Base-by-base conservation (phyloP, 1,139 yeast genomes). In the Debaryomyces sp. region DNA sequence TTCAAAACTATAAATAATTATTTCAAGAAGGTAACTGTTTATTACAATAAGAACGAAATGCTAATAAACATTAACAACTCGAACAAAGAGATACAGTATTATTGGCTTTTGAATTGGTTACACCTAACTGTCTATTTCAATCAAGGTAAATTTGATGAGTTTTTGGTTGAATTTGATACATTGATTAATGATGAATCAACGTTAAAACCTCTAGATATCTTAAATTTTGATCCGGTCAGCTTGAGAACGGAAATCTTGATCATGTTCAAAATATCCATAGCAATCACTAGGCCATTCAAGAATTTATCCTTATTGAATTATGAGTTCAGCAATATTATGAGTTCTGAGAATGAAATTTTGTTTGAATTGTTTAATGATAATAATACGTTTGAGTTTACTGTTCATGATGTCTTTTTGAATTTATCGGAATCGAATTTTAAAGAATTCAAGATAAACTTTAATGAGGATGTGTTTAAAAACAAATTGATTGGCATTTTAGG, bases 241-340 rank as follows among this genome's bases (percentile, higher is more conserved):
- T 47, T 69, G 43, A 56, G 56, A 43, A 49, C 64, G 3, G 61
- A 59, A 41, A 50, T 70, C 6, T 49, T 70, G 23, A 50, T 59
- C 5, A 58, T 68, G 63, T 63, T 61, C 46, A 63, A 63, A 5
- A 54, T 69, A 8, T 64, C 64, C 3, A 52, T 62, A 26, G 54
- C 71, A 1, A 62, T 68, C 10, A 47, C 64, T 10, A 61, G 63
- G 45, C 71, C 76, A 5, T 70, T 69, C 53, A 63, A 60, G 40
- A 60, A 59, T n/a, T 54, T 71, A 39, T 52, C 64, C 1, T 37
- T 65, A 6, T 47, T 65, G 52, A 38, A 46, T 23, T 43, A 24
- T 21, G 30, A 30, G 17, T 17, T 6, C 12, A 44, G 35, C 17
- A 23, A 35, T 32, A 37, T 12, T 17, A 12, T 8, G 6, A 38